Evolutionary conservation across 2,329 filamentous ascomycete genomes (phyloP).

Genomic region (Rachicladosporium sp.): DNA sequence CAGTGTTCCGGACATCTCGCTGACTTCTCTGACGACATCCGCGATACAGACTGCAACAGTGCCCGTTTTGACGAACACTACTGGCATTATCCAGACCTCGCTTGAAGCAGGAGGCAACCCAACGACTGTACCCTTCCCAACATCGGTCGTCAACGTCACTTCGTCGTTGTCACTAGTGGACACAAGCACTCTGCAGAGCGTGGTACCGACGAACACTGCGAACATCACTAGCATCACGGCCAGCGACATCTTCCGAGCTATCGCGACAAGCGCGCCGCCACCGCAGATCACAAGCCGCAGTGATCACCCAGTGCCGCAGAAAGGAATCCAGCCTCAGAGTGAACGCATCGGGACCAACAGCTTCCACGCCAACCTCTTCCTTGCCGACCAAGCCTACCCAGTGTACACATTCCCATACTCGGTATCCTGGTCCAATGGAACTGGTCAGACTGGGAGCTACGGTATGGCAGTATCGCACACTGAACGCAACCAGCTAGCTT

Average conservation of each 20-base stretch:
- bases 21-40: conserved; percentile 17
- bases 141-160: conserved; percentile 13
- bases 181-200: conserved; percentile 13
- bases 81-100: conserved; percentile 11
- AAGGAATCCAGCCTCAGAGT: conserved; percentile 26
- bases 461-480: conserved; percentile 68
- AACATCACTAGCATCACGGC: conserved; percentile 14
- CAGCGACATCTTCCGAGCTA: conserved; percentile 29
- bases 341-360: conserved; percentile 59
- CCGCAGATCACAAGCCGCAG: conserved; percentile 26
- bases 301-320: conserved; percentile 30
- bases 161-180: conserved; percentile 20
- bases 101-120: conserved; percentile 17
- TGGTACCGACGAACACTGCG: conserved; percentile 14
- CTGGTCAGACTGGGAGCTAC: conserved; percentile 52
- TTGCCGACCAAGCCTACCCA: conserved; percentile 57
- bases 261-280: conserved; percentile 29
- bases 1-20: conserved; percentile 14
- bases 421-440: conserved; percentile 32
- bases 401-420: conserved; percentile 57
- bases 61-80: conserved; percentile 10
- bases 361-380: conserved; percentile 58
- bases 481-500: conserved; percentile 49
- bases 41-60: conserved; percentile 18
- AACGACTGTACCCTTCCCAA: conserved; percentile 18